These are phyloP conservation scores for Sporothrix inflata DNA, from an alignment of 2,329 filamentous ascomycete genomes.

Conservation along the genomic window DNA sequence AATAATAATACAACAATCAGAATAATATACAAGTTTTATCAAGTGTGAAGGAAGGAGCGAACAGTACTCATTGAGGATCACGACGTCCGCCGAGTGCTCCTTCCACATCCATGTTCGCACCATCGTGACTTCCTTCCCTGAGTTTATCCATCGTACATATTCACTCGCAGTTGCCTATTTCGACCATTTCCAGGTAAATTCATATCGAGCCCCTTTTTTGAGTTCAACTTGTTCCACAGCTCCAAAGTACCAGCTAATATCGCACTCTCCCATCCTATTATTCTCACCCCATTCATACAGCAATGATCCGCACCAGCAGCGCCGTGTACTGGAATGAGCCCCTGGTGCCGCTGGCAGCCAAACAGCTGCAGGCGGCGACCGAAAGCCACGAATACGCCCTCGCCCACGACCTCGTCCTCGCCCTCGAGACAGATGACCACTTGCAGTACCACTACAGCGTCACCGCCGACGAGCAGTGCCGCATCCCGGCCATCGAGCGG, in stretches of 20 bases:
- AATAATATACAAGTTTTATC: not conserved
- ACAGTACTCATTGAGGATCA: not conserved
- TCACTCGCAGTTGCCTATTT: not conserved
- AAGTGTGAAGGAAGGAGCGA: not conserved
- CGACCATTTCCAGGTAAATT: not conserved
- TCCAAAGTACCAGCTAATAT: not conserved
- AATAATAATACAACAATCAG: not conserved
- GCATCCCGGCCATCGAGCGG: not conserved
- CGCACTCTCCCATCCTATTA: not conserved
- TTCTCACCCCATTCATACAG: not conserved
- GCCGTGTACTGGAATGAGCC: not conserved
- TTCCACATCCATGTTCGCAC: not conserved
- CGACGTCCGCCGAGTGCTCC: not conserved
- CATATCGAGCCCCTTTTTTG: not conserved
- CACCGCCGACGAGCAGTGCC: not conserved
- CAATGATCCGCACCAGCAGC: not conserved
- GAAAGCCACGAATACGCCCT: conserved; percentile 26
- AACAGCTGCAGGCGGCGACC: not conserved
- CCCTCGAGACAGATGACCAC: conserved; percentile 24
- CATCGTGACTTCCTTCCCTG: not conserved
- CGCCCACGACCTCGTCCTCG: conserved; percentile 25
- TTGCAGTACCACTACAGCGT: conserved; percentile 21
- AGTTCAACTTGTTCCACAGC: not conserved
- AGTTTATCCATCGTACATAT: not conserved
- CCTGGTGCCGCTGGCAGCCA: not conserved